phyloP scores from a whole-genome alignment of 1,284 basidiomycete species.

The Cystobasidiaceae sp. region DNA sequence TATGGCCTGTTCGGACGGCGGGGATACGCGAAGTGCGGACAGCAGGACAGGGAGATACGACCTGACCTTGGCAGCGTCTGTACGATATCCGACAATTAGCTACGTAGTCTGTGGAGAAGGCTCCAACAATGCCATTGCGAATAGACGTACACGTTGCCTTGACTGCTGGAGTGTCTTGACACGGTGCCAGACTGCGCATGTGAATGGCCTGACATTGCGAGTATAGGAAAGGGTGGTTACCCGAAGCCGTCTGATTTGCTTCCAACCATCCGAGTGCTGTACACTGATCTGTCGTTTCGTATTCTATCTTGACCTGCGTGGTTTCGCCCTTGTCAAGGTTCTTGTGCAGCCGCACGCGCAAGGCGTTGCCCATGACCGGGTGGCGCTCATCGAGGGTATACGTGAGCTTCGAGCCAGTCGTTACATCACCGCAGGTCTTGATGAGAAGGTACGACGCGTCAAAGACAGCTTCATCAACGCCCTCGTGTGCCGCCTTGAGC shows the following conservation, averaged over 20 bases:
- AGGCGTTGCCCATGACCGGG: slow-evolving; percentile 65
- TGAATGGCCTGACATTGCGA: slow-evolving; percentile 94
- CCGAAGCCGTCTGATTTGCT: slow-evolving; percentile 71
- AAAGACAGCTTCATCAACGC: slow-evolving; percentile 53
- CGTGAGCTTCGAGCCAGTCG: slow-evolving; percentile 46
- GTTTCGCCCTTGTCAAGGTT: slow-evolving; percentile 50
- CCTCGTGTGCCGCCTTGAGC: slow-evolving; percentile 57
- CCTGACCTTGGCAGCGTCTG: slow-evolving; percentile 67
- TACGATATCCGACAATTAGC: slow-evolving; percentile 41
- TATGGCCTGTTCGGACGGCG: slow-evolving; percentile 60
- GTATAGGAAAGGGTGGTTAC: slow-evolving; percentile 81
- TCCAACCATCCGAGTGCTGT: slow-evolving; percentile 91
- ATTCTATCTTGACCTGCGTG: slow-evolving; percentile 59
- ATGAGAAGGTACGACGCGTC: slow-evolving; percentile 74
- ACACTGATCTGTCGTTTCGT: slow-evolving; percentile 69
- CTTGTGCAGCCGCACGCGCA: slow-evolving; percentile 55
- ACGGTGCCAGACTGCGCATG: slow-evolving; percentile 68
- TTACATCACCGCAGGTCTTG: slow-evolving; percentile 49
- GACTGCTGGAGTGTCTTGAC: slow-evolving; percentile 62
- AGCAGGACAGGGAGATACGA: slow-evolving; percentile 76
- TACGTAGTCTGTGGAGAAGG: no score
- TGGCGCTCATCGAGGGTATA: slow-evolving; percentile 56
- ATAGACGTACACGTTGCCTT: slow-evolving; percentile 48
- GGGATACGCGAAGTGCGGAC: slow-evolving; percentile 72
- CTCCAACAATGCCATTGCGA: neutral